Conservation (phyloP, 1,284 basidiomycete genomes). For the Ceratobasidium sp. region DNA sequence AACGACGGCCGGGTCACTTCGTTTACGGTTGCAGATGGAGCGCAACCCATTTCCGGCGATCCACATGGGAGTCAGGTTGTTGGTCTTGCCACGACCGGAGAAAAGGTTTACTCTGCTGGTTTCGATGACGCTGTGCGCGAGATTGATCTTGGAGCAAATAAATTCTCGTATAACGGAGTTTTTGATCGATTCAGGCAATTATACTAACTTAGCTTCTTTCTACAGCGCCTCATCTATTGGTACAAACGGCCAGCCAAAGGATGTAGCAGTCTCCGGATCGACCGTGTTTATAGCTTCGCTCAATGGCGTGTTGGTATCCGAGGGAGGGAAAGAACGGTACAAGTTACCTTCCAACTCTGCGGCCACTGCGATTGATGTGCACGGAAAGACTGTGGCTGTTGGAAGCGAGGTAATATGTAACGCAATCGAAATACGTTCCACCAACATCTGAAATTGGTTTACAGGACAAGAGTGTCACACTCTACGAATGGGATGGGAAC, state of each 20-base stretch:
- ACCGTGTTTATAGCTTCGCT: constrained; percentile 82
- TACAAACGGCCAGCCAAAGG: constrained; percentile 78
- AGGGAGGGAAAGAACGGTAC: constrained; percentile 75
- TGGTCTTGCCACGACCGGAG: constrained; percentile 69
- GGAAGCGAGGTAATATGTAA: constrained; percentile 83
- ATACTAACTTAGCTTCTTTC: constrained; percentile 68
- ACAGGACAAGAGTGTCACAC: constrained; percentile 80
- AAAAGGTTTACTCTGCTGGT: constrained; percentile 75
- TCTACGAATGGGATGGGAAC: constrained; percentile 80
- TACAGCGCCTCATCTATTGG: constrained; percentile 57
- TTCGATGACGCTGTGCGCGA: constrained; percentile 86
- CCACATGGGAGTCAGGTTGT: constrained; percentile 67
- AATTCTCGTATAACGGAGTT: constrained; percentile 70
- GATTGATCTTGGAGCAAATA: constrained; percentile 64
- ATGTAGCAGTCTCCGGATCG: constrained; percentile 72
- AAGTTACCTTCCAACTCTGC: constrained; percentile 68
- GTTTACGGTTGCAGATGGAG: constrained; percentile 59
- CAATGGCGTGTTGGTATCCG: constrained; percentile 75
- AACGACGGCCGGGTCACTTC: constrained; percentile 86
- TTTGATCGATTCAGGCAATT: constrained; percentile 67
- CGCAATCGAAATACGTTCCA: too few relatives aligned
- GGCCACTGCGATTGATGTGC: constrained; percentile 71
- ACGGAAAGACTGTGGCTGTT: constrained; percentile 71
- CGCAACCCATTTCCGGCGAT: constrained; percentile 59
- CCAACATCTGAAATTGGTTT: too few relatives aligned